Conservation (phyloP, 805 yeast genomes). For the Saccharomycopsis fodiens region DNA sequence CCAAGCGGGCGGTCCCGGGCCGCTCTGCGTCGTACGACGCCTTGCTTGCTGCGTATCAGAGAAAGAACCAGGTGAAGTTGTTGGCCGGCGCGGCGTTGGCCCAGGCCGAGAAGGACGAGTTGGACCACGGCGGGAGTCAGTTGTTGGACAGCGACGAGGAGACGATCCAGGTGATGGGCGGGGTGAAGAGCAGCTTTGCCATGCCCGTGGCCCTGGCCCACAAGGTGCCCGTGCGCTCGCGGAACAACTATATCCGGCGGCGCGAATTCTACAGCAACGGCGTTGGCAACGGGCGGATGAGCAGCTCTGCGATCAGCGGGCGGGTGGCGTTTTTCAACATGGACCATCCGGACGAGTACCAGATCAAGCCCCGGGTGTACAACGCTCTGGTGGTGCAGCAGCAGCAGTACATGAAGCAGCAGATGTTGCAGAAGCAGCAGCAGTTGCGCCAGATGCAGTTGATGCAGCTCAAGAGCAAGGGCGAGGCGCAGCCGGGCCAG, state of each 20-base stretch:
- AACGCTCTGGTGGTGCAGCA: constrained; percentile 25
- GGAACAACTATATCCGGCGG: constrained; percentile 74
- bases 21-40: constrained; percentile 89
- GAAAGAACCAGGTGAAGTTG: constrained; percentile 83
- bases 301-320: constrained; percentile 43
- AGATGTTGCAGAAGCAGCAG: constrained; percentile 8
- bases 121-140: constrained; percentile 36
- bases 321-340: constrained; percentile 69
- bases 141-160: constrained; percentile 85
- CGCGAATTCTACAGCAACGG: constrained; percentile 74
- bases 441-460: not conserved
- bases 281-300: constrained; percentile 45
- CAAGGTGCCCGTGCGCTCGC: constrained; percentile 58
- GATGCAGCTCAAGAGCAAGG: not conserved
- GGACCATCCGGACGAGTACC: constrained; percentile 61
- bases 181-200: constrained; percentile 73
- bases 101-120: constrained; percentile 65
- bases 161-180: constrained; percentile 83
- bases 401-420: constrained; percentile 11
- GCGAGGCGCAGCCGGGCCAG: not conserved
- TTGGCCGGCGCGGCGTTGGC: constrained; percentile 79
- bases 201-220: constrained; percentile 77
- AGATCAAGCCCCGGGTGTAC: constrained; percentile 40
- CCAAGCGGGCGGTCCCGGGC: constrained; percentile 91
- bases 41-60: constrained; percentile 80